Percentiles rank a stretch among this genome's conserved stretches.
phyloP scores from a whole-genome alignment of 1,139 yeast genomes.

The Debaryomyces coudertii region DNA sequence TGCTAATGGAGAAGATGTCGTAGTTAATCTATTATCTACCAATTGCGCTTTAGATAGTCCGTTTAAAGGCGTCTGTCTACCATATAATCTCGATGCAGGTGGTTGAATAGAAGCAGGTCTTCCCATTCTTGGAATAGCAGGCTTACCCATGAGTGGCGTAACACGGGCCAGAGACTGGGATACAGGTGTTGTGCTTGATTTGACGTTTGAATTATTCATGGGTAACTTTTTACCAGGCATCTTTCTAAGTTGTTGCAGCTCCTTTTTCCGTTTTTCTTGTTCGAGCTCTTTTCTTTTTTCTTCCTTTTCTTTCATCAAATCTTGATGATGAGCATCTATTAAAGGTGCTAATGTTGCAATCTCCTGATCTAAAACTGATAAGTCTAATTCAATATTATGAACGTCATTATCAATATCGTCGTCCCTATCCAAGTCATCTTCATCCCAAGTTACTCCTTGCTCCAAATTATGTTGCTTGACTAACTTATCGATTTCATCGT shows the following conservation, averaged over 20 bases:
- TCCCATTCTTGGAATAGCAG: conserved; percentile 45
- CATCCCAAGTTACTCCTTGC: conserved; percentile 36
- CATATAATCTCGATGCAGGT: conserved; percentile 43
- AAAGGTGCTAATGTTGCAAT: conserved; percentile 45
- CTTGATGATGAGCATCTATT: conserved; percentile 40
- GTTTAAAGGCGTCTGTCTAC: conserved; percentile 18
- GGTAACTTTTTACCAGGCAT: conserved; percentile 2
- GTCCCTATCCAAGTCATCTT: conserved; percentile 21
- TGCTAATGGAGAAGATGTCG: conserved; percentile 17
- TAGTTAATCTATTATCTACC: conserved; percentile 24
- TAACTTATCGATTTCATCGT: conserved; percentile 41
- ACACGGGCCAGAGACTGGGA: conserved; percentile 14
- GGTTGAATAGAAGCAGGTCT: conserved; percentile 54
- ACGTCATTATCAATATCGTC: conserved; percentile 13
- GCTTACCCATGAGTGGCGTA: conserved; percentile 45
- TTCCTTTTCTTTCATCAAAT: conserved; percentile 28
- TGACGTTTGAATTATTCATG: not conserved
- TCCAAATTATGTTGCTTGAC: conserved; percentile 40
- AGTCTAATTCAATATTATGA: conserved; percentile 27
- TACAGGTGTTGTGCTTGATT: not conserved
- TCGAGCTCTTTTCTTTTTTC: conserved; percentile 26
- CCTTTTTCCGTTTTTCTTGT: conserved; percentile 27
- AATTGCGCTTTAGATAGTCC: conserved; percentile 20
- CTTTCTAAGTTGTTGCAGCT: conserved; percentile 21
- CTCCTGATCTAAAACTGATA: conserved; percentile 43